Base-by-base conservation (phyloP, 1,284 basidiomycete genomes). In the Singerocomus inundabilis region DNA sequence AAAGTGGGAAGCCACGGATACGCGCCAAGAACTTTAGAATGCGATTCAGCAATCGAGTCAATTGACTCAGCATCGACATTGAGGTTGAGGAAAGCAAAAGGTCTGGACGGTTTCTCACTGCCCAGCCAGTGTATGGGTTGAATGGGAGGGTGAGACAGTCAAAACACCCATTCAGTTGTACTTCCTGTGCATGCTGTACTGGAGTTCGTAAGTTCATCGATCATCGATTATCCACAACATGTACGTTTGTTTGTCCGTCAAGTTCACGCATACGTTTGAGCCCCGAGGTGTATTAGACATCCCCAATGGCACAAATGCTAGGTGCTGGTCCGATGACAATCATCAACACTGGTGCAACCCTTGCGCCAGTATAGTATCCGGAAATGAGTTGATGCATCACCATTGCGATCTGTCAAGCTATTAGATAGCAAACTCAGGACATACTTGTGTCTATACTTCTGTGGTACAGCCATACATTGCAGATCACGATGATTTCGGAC, bases 291-390 rank as follows among this genome's bases (percentile, higher is more conserved):
- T 24, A 12, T n/a, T 29, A n/a, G n/a, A 18, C 24, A 31, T 31
- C 24, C 7, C 37, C n/a, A n/a, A 29, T 24, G 31, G 2, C 24
- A 36, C 21, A n/a, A 38, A 26, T 15, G 8, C 29, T 50, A 50
- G 13, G 32, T n/a, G 26, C 42, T 49, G 4, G 51, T 34, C 9
- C 97, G 61, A 99, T 97, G 45, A 98, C 85, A 29, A 99, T 76
- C 0, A 97, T 99, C 61, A 98, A 72, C 6, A 97, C 70, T 0
- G 95, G 94, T 1, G 96, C 96, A 7, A 65, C 72, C 58, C 79
- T 85, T 60, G 88, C 76, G 2, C 93, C 93, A 1, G 84, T 85
- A 66, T 98, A 99, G 68, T 98, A 96, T 62, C 87, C 88, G 47
- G 38, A 34, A 33, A 42, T 26, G 16, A 21, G 21, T 42, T 11